phyloP scores from a whole-genome alignment of 805 yeast genomes.

The Lipomyces sp. region DNA sequence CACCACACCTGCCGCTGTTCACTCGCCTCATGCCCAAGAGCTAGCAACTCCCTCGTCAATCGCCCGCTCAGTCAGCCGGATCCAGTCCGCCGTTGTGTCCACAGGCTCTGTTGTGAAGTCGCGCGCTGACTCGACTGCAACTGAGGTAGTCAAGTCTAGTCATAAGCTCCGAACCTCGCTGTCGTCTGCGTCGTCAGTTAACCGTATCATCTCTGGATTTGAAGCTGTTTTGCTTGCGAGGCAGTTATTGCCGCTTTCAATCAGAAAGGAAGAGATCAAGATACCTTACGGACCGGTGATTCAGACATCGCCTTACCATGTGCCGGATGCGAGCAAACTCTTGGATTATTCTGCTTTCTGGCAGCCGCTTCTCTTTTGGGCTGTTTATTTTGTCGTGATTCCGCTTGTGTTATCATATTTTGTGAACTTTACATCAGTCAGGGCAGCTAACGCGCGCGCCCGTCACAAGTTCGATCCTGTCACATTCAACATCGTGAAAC shows the following conservation, averaged over 20 bases:
- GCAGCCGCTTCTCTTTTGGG: slow-evolving; percentile 35
- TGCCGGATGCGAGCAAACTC: slow-evolving; percentile 22
- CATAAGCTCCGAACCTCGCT: slow-evolving; percentile 13
- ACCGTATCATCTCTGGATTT: neutral
- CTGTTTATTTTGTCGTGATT: slow-evolving; percentile 26
- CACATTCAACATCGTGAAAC: slow-evolving; percentile 20
- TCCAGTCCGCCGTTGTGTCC: neutral
- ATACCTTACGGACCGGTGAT: slow-evolving; percentile 6
- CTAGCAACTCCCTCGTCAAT: too few relatives aligned
- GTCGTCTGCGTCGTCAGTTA: slow-evolving; percentile 15
- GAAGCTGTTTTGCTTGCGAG: slow-evolving; percentile 11
- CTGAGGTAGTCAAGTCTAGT: neutral
- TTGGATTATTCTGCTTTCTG: slow-evolving; percentile 26
- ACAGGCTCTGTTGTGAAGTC: neutral
- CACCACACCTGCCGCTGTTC: too few relatives aligned
- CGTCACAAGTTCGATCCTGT: slow-evolving; percentile 29
- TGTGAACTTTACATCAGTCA: slow-evolving; percentile 37
- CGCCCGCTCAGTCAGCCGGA: neutral
- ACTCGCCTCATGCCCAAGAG: too few relatives aligned
- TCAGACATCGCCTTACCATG: slow-evolving; percentile 1
- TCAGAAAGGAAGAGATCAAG: neutral
- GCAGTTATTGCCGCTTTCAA: slow-evolving; percentile 4
- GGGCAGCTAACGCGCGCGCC: slow-evolving; percentile 12
- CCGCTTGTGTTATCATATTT: slow-evolving; percentile 36
- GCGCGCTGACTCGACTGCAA: neutral